phyloP scores from a whole-genome alignment of 768 basidiomycete species.

The Tricholoma flavovirens region DNA sequence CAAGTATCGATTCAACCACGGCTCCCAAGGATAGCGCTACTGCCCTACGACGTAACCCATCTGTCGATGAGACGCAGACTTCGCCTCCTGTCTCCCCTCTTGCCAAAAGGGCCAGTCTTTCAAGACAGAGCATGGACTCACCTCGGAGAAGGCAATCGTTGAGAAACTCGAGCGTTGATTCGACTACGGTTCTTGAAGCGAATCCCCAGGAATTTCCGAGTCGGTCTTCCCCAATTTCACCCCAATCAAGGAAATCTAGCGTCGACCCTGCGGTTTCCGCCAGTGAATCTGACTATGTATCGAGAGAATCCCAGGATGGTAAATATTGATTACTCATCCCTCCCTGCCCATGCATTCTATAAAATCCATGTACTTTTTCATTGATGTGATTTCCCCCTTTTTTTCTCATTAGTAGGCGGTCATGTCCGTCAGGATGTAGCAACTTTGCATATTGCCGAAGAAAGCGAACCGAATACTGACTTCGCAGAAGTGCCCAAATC shows the following conservation, averaged over 20 bases:
- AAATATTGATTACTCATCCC: constrained; percentile 20
- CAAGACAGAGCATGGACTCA: constrained; percentile 7
- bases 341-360: constrained; percentile 8
- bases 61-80: constrained; percentile 10
- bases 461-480: constrained; percentile 7
- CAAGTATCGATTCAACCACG: constrained; percentile 3
- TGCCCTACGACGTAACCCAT: constrained; percentile 12
- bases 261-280: background rate
- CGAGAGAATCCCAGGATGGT: constrained; percentile 17
- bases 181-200: background rate
- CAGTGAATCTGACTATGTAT: background rate
- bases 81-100: constrained; percentile 3
- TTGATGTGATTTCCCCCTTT: constrained; percentile 20
- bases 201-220: background rate
- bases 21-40: background rate
- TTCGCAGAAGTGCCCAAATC: constrained; percentile 2
- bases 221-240: background rate
- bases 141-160: constrained; percentile 6
- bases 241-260: constrained; percentile 5
- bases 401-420: constrained; percentile 13
- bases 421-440: constrained; percentile 7
- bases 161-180: constrained; percentile 4
- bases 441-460: constrained; percentile 7
- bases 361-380: constrained; percentile 16
- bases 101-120: constrained; percentile 8